Evolutionary conservation across 352 stramenopile species (phyloP).

Genomic region (Thalassiosira livingstoniorum): DNA sequence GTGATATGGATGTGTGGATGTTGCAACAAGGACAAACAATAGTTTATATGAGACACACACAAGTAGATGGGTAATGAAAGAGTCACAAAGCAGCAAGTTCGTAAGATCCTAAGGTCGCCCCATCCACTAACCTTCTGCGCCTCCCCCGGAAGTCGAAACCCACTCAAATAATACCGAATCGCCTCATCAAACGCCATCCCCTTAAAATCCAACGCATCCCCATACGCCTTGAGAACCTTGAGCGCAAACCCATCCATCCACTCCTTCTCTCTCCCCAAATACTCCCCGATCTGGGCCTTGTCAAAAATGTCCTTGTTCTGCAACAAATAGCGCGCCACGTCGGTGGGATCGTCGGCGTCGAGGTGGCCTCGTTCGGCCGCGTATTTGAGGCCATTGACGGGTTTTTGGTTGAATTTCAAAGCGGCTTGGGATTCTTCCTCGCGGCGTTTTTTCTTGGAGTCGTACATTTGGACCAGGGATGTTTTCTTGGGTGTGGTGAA

Average conservation of each 20-base stretch:
- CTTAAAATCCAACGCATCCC: constrained; percentile 95
- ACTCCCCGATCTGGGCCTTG: constrained; percentile 98
- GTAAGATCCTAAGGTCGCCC: constrained; percentile 7
- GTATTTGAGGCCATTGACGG: constrained; percentile 86
- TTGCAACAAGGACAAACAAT: constrained; percentile 3
- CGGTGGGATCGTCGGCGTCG: constrained; percentile 89
- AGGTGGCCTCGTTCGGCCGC: constrained; percentile 92
- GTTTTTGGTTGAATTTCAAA: constrained; percentile 99
- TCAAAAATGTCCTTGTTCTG: constrained; percentile 92
- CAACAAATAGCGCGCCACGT: constrained; percentile 95
- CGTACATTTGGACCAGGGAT: constrained; percentile 94
- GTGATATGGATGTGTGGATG: constrained; percentile 58
- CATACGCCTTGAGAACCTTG: constrained; percentile 96
- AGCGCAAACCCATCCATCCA: constrained; percentile 89
- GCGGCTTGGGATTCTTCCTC: constrained; percentile 96
- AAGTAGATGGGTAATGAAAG: constrained; percentile 15
- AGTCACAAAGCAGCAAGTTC: neutral
- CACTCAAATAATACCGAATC: constrained; percentile 91
- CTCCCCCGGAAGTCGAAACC: constrained; percentile 97
- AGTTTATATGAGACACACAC: neutral
- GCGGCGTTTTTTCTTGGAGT: constrained; percentile 96
- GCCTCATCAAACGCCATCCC: constrained; percentile 88
- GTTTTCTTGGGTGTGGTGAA: constrained; percentile 54
- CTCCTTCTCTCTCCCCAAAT: constrained; percentile 95
- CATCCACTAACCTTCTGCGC: constrained; percentile 92